A percentile compares a stretch with the other conserved stretches of the same genome.
phyloP scores from a whole-genome alignment of 2,329 filamentous ascomycete species.

The Paecilomyces dactylethromorphus region DNA sequence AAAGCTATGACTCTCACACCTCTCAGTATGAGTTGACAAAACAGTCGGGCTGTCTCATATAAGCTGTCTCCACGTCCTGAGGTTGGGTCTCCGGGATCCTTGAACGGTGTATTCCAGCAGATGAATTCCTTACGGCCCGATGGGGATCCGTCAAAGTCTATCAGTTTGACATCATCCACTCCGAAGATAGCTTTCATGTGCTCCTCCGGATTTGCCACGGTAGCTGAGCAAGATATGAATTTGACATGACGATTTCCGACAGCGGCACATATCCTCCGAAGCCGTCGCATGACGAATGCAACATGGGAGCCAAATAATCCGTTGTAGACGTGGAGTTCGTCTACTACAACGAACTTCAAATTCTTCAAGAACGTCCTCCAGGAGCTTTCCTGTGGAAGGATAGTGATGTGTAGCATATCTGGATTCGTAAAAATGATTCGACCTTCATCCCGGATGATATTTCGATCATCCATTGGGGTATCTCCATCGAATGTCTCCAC shows the following conservation, averaged over 20 bases:
- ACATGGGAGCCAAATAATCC: slow-evolving; percentile 91
- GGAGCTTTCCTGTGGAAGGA: slow-evolving; percentile 81
- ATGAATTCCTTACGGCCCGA: slow-evolving; percentile 90
- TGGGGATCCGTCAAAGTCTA: slow-evolving; percentile 89
- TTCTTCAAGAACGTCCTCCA: slow-evolving; percentile 89
- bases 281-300: slow-evolving; percentile 84
- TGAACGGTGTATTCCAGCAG: slow-evolving; percentile 96
- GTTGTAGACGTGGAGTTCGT: slow-evolving; percentile 94
- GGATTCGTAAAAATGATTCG: slow-evolving; percentile 96
- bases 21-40: slow-evolving; percentile 80
- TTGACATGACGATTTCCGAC: slow-evolving; percentile 78
- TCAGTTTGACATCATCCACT: slow-evolving; percentile 69
- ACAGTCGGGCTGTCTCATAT: slow-evolving; percentile 79
- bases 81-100: slow-evolving; percentile 77
- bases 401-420: slow-evolving; percentile 93
- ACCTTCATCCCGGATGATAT: slow-evolving; percentile 76
- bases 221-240: slow-evolving; percentile 95
- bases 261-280: slow-evolving; percentile 81
- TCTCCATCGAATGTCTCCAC: slow-evolving; percentile 97
- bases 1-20: slow-evolving; percentile 92
- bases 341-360: slow-evolving; percentile 81
- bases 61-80: slow-evolving; percentile 80
- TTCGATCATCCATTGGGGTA: slow-evolving; percentile 73
- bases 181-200: slow-evolving; percentile 97
- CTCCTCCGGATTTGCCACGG: slow-evolving; percentile 82